Base-by-base conservation (phyloP, 257 asterid species). In the Thymus mandschuricus region DNA sequence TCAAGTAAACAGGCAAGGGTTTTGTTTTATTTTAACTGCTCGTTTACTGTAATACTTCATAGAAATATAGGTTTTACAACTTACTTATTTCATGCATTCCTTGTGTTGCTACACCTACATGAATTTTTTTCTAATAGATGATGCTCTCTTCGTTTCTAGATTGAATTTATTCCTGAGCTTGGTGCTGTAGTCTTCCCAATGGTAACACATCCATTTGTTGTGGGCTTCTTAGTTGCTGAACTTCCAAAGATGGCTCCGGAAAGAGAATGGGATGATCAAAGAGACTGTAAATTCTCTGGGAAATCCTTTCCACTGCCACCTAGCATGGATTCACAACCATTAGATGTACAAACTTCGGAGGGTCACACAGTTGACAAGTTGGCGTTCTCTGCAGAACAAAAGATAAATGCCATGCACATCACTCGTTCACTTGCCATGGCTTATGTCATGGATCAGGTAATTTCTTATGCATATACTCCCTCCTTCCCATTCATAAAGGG, bases 401-500 rank as follows among this genome's bases (percentile, higher is more conserved):
- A 85, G 78, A 77, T 79, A 72, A 94, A 86, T 82, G 96, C 97
- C 66, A 71, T 85, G 52, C 86, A 87, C 72, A 91, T 94, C 65
- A 85, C 96, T 51, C 87, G 91, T 45, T 86, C 98, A 11, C 81
- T 94, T 59, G 96, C 97, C 76, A 77, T 79, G 90, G 98, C 96
- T 9, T 89, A 94, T 84, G 95, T 94, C 77, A 91, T 94, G 97
- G 98, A 94, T 81, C 98, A 91, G 97, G 98, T 94, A 77, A 61
- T 58, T 75, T 71, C 49, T 43, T 45, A 56, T 21, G 66, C 50
- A 44, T 43, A 31, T 21, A 21, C 21, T 21, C 21, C 21, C 21
- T 21, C 21, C 21, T 21, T 21, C 21, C 21, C 21, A 21, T 21
- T 21, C 21, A 21, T 21, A 21, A 21, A 21, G 21, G 21, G 21